A percentile compares a stretch with the other conserved stretches of the same genome.
These are phyloP conservation scores for Diutina siamensis DNA, from an alignment of 1,139 yeast genomes.

Conservation along the genomic window DNA sequence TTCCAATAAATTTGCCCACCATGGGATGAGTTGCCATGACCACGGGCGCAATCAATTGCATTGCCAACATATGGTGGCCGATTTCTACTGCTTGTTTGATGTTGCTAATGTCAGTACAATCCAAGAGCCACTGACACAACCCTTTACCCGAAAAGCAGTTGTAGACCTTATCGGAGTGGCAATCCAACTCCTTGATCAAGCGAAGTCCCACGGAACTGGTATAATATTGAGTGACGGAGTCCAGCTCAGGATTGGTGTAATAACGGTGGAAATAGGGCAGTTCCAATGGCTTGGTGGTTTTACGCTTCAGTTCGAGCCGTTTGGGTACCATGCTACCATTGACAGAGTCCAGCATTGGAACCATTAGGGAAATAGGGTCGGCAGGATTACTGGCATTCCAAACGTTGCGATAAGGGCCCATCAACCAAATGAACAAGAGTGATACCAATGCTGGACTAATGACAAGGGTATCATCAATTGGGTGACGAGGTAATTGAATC, in stretches of 20 bases:
- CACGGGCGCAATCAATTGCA: conserved; percentile 38
- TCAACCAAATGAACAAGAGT: conserved; percentile 48
- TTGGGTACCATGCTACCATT: not conserved
- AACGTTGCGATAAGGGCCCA: conserved; percentile 60
- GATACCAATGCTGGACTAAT: conserved; percentile 57
- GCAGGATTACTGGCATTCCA: conserved; percentile 13
- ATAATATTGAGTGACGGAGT: conserved; percentile 70
- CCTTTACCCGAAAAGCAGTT: conserved; percentile 67
- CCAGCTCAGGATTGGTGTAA: conserved; percentile 85
- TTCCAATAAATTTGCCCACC: not conserved
- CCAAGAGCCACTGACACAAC: conserved; percentile 77
- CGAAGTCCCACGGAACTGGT: conserved; percentile 59
- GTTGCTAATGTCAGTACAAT: conserved; percentile 65
- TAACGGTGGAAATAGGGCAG: conserved; percentile 72
- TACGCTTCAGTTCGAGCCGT: not conserved
- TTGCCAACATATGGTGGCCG: conserved; percentile 42
- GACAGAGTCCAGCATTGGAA: no score
- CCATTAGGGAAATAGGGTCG: not conserved
- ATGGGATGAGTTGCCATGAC: not conserved
- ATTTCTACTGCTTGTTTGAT: conserved; percentile 50
- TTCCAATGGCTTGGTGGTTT: conserved; percentile 6
- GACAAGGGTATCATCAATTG: conserved; percentile 46
- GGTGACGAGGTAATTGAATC: conserved; percentile 56
- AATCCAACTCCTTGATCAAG: conserved; percentile 31
- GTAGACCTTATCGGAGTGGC: not conserved